A percentile compares a stretch with the other conserved stretches of the same genome.
Evolutionary conservation across 2,329 filamentous ascomycete genomes (phyloP).

Genomic region (Colletotrichum sp.): DNA sequence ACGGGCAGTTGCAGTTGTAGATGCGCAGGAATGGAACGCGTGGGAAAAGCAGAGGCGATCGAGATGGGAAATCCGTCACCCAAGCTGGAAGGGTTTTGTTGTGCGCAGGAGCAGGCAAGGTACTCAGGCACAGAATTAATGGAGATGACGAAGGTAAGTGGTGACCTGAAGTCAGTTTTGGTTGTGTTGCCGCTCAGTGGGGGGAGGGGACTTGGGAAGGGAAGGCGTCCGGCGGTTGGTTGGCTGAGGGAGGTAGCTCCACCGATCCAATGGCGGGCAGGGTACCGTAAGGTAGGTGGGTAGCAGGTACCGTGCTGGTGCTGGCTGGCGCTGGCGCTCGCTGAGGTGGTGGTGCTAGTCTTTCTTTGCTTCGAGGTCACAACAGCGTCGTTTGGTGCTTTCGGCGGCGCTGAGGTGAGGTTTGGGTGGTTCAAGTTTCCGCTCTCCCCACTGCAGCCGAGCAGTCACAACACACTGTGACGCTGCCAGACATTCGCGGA

Average conservation of each 20-base stretch:
- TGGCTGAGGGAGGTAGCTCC: constrained; percentile 18
- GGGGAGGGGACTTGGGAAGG: neutral
- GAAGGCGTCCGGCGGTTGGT: constrained; percentile 12
- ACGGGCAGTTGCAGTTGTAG: neutral
- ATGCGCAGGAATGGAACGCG: constrained; percentile 1
- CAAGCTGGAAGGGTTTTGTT: constrained; percentile 3
- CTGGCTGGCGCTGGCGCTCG: neutral
- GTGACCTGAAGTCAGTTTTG: constrained; percentile 23
- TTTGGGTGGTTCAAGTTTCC: neutral
- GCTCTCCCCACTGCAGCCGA: neutral
- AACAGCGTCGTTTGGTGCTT: neutral
- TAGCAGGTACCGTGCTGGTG: neutral
- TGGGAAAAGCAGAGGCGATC: constrained; percentile 1
- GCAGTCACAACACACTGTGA: neutral
- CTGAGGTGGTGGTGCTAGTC: neutral
- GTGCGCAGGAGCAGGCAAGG: constrained; percentile 9
- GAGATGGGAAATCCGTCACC: constrained; percentile 16
- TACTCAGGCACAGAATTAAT: constrained; percentile 17
- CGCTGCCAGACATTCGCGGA: neutral
- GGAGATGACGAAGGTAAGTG: constrained; percentile 23
- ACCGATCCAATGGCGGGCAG: neutral
- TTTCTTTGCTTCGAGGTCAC: neutral
- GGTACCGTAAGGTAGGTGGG: neutral
- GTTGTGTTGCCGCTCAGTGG: constrained; percentile 19
- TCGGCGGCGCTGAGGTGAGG: neutral